phyloP scores from a whole-genome alignment of 73 alveolate species.

The Paramecium primaurelia region DNA sequence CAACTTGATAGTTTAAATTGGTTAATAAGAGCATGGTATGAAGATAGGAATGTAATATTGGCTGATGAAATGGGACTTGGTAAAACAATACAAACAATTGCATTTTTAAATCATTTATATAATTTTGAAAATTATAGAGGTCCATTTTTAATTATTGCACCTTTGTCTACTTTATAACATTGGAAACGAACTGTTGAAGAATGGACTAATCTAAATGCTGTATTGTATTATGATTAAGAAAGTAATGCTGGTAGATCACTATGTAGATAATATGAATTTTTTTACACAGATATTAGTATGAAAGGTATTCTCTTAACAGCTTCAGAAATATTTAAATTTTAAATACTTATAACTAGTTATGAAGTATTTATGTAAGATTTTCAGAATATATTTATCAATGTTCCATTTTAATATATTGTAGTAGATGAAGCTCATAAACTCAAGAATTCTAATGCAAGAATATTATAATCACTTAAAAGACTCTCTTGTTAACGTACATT shows the following conservation, averaged over 20 bases:
- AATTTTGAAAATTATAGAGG: conserved; percentile 72
- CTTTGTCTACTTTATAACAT: conserved; percentile 86
- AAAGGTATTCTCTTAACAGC: conserved; percentile 76
- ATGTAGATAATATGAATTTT: conserved; percentile 80
- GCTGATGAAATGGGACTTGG: conserved; percentile 99
- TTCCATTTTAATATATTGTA: conserved; percentile 89
- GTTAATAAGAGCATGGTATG: conserved; percentile 85
- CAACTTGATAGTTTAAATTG: conserved; percentile 90
- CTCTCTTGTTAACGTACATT: conserved; percentile 90
- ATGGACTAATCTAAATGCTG: conserved; percentile 86
- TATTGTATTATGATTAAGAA: conserved; percentile 81
- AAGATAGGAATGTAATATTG: conserved; percentile 74
- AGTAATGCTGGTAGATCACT: conserved; percentile 81
- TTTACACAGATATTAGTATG: conserved; percentile 76
- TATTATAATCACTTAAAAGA: conserved; percentile 83
- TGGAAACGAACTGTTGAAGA: conserved; percentile 91
- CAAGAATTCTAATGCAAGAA: conserved; percentile 93
- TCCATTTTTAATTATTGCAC: conserved; percentile 90
- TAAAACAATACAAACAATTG: conserved; percentile 90
- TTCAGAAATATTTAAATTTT: conserved; percentile 73
- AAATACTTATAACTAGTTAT: conserved; percentile 87
- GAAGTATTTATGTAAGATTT: conserved; percentile 93
- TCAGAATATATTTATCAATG: conserved; percentile 71
- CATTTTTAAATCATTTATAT: conserved; percentile 68
- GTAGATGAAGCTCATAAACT: conserved; percentile 99